Conservation (phyloP, 345 rosid genomes). For the Rhodomyrtus tomentosa region DNA sequence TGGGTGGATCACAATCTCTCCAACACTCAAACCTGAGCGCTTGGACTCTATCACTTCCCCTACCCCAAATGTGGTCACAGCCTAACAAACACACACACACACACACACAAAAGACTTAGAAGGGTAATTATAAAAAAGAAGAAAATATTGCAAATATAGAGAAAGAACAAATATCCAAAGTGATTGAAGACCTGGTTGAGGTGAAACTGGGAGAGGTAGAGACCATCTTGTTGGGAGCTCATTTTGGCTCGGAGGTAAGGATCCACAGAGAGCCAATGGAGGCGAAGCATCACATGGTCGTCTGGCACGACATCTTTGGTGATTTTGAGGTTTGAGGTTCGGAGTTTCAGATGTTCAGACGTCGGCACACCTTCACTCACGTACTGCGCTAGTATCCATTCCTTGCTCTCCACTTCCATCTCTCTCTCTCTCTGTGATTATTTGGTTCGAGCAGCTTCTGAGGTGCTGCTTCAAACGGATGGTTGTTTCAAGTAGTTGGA, state of each 20-base stretch:
- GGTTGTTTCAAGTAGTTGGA: no score
- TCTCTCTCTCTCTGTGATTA: neutral
- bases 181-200: slow-evolving; percentile 13
- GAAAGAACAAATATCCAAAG: neutral
- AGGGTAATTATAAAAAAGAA: neutral
- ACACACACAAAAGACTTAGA: neutral
- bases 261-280: slow-evolving; percentile 23
- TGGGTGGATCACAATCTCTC: slow-evolving; percentile 8
- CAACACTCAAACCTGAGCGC: slow-evolving; percentile 2
- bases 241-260: slow-evolving; percentile 22
- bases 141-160: neutral
- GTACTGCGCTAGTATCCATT: slow-evolving; percentile 25
- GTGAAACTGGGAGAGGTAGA: slow-evolving; percentile 6
- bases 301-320: slow-evolving; percentile 11
- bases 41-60: slow-evolving; percentile 19
- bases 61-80: slow-evolving; percentile 9
- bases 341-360: slow-evolving; percentile 27
- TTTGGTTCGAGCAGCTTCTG: neutral
- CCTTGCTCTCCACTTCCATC: slow-evolving; percentile 10
- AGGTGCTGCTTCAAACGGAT: neutral
- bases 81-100: neutral
- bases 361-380: slow-evolving; percentile 23
- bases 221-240: slow-evolving; percentile 18
- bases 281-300: slow-evolving; percentile 9
- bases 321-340: slow-evolving; percentile 2